Conservation (phyloP, 345 rosid species). For the Citrus glauca region DNA sequence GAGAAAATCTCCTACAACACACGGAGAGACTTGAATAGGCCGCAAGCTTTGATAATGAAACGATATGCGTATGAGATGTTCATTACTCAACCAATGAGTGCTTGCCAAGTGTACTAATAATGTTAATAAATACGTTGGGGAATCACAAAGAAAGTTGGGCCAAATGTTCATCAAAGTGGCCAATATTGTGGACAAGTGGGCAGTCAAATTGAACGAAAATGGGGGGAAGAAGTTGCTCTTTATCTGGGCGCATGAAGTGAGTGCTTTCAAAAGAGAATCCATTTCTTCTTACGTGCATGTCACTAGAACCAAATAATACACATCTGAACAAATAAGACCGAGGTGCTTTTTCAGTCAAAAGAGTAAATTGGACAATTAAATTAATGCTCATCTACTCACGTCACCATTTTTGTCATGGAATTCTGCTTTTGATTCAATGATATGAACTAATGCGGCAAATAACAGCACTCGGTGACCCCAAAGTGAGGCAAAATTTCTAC, state of each 20-base stretch:
- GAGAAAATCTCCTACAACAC: too few species aligned
- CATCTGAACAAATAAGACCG: background rate
- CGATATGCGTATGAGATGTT: too few species aligned
- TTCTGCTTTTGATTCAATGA: background rate
- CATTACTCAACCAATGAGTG: too few species aligned
- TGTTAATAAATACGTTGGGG: too few species aligned
- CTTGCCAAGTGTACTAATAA: too few species aligned
- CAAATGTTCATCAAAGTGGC: background rate
- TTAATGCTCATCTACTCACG: background rate
- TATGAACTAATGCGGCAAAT: background rate
- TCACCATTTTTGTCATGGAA: background rate
- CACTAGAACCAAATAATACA: background rate
- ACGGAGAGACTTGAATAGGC: too few species aligned
- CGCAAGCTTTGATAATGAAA: too few species aligned
- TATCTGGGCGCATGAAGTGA: background rate
- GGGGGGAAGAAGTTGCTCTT: background rate
- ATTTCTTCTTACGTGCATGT: background rate
- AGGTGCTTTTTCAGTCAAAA: background rate
- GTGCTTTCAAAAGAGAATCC: background rate
- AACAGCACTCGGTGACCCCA: background rate
- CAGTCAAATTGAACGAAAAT: background rate
- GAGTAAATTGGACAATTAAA: background rate
- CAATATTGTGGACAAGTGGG: background rate
- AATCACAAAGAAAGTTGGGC: background rate
- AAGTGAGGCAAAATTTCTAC: background rate